Evolutionary conservation across 2,329 filamentous ascomycete species (phyloP), one percentile per base, ranked within the genome.

Genomic region (Cladophialophora exuberans): DNA sequence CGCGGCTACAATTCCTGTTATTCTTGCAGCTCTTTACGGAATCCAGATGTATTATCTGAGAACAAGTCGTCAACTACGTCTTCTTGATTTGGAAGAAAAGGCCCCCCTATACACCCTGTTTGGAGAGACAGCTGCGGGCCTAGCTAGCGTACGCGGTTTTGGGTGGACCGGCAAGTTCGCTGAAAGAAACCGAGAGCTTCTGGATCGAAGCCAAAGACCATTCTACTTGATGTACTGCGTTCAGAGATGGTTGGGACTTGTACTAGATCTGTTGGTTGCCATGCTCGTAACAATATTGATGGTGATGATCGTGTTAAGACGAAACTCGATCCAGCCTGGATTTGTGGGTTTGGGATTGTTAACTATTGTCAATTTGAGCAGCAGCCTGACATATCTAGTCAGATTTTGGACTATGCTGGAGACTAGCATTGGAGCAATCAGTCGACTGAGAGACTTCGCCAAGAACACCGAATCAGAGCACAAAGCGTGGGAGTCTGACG

Each of bases 61-160:
- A 0, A 86, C 83, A 0, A 85, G 82, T 0, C 72, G 83, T 0
- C 83, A 86, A 64, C 66, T 87, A 6, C 76, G 83, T 44, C 73
- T 84, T 17, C 66, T 87, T 9, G 83, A 86, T 41, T 74, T 87
- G 1, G 84, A 87, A 65, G 76, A 80, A 1, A 85, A 86, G 60
- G 78, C 79, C 1, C 82, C 82, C 0, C 69, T 85, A 0, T 84
- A 81, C 69, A 80, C 74, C 13, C 72, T 84, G 56, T 85, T 84
- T 60, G 72, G 79, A 18, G 82, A 84, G 58, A 80, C 78, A 2
- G 73, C 84, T 36, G 76, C 76, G 28, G 83, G 83, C 0, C 65
- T 84, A 0, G 71, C 74, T 0, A 85, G 82, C 0, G 73, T 85
- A 22, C 75, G 82, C 7, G 79, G 82, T 1, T 84, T 83, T 56